Evolutionary conservation across 1,284 basidiomycete species (phyloP).

Genomic region (Fomitopsis pinicola): DNA sequence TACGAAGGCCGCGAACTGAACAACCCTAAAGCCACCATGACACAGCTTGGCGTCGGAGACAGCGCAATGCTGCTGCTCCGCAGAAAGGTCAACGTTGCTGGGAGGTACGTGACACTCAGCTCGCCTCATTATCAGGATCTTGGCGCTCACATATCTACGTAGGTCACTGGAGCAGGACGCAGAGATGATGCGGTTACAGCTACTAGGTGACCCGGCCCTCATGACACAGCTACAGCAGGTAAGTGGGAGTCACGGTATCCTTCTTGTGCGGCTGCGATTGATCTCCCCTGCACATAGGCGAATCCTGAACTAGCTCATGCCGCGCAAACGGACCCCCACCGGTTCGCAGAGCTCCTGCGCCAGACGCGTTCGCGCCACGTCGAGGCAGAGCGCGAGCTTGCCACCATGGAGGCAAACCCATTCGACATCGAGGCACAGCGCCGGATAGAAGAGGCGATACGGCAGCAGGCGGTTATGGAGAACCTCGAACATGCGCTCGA

Average conservation of each 20-base stretch:
- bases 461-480: constrained; percentile 87
- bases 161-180: constrained; percentile 72
- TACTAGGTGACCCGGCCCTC: constrained; percentile 78
- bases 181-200: constrained; percentile 87
- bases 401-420: constrained; percentile 76
- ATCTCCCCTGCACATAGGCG: constrained; percentile 37
- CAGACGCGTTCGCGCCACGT: constrained; percentile 57
- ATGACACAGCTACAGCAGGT: constrained; percentile 77
- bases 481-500: constrained; percentile 92
- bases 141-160: constrained; percentile 4
- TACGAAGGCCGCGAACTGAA: constrained; percentile 60
- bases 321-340: constrained; percentile 59
- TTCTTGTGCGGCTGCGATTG: background rate
- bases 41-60: constrained; percentile 53
- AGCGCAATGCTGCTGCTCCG: constrained; percentile 66
- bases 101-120: constrained; percentile 43
- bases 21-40: constrained; percentile 63
- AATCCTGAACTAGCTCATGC: constrained; percentile 81
- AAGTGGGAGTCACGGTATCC: constrained; percentile 16
- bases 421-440: constrained; percentile 90
- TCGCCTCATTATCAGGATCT: background rate
- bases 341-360: constrained; percentile 72
- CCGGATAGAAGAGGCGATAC: constrained; percentile 91
- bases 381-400: constrained; percentile 62
- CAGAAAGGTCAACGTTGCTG: constrained; percentile 55